Evolutionary conservation across 176 grass and related monocot genomes (phyloP), one percentile per base, ranked within the genome.

Genomic region (Avena insularis): DNA sequence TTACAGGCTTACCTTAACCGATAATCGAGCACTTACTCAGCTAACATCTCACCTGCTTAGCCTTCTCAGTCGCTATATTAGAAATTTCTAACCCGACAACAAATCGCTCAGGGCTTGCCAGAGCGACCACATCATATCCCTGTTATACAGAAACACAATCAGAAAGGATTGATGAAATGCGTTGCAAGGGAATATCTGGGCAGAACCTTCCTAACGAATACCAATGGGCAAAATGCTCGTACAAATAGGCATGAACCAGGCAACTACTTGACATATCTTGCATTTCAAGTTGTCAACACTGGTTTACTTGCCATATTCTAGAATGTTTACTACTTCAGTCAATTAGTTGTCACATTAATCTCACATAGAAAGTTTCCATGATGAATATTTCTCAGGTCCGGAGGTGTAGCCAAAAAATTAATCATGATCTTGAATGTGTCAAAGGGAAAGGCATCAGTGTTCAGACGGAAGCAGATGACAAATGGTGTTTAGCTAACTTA

Each of bases 11-110:
- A 21, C 12, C 8, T 27, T 59, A 76, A 84, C 10, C 70, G 20
- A 75, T 45, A 82, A 67, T 53, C 48, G 16, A 84, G 2, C 4
- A 31, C 53, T 78, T 45, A 53, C 45, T 86, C 9, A 75, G 36
- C 9, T 87, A 80, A 15, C 11, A 81, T n/a, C 60, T 62, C 27
- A 98, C 93, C 91, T 92, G 71, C 80, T 89, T 95, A 81, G 96
- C 96, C 74, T 92, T 93, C 64, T 86, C 77, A 20, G 92, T 46
- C 74, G 91, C 96, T 47, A 71, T 84, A 75, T 61, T 47, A 86
- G 96, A 93, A 83, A 98, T 77, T 65, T 98, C 96, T 76, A 98
- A 82, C 43, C 96, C 93, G 87, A 95, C 79, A 87, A 95, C 96
- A 92, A 89, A 95, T 40, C 91, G 86, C 19, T 91, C 90, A 76